Base-by-base conservation (phyloP, 352 stramenopile species). In the Globisporangium uncinulatum region DNA sequence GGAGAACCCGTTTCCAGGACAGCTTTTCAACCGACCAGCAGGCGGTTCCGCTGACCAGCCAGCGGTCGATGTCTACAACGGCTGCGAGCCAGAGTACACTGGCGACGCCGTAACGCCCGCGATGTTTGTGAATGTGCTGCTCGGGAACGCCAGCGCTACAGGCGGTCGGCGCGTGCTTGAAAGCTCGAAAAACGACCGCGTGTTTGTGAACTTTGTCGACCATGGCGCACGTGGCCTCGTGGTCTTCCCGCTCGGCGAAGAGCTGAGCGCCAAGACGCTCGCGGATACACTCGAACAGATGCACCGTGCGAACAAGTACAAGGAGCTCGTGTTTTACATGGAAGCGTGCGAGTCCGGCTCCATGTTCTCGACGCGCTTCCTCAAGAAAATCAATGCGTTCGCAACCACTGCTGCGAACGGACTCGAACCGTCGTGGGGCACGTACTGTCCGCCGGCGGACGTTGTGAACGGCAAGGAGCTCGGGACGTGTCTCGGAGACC, bases 181-280 rank as follows among this genome's bases (percentile, higher is more conserved):
- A n/a, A 96, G 84, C 61, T 90, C 83, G 1, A 43, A 56, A 2
- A 60, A 92, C 1, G 92, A 98, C 61, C 79, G 89, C 45, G 88
- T 98, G 29, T 98, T 97, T 62, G 65, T 98, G 52, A 96, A 96
- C 62, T 97, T 97, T 70, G 77, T 96, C 37, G 89, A 98, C 62
- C 92, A 98, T 57, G 92, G 92, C 48, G 89, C 82, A 4, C 67
- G 80, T 4, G 86, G 88, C 8, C 81, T 95, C 44, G 60, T 98
- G 0, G 79, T 86, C 57, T 96, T 96, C 63, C 86, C 88, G 0
- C 47, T 79, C 31, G 84, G 77, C 47, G 70, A 95, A 54, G 68
- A 81, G 29, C 66, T 98, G 15, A 75, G 77, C n/a, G 75, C 86
- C 24, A 66, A 76, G 21, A 72, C 79, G 14, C 73, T 97, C 15